phyloP scores from a whole-genome alignment of 192 early-diverging fungal species.

The Coemansia sp. region DNA sequence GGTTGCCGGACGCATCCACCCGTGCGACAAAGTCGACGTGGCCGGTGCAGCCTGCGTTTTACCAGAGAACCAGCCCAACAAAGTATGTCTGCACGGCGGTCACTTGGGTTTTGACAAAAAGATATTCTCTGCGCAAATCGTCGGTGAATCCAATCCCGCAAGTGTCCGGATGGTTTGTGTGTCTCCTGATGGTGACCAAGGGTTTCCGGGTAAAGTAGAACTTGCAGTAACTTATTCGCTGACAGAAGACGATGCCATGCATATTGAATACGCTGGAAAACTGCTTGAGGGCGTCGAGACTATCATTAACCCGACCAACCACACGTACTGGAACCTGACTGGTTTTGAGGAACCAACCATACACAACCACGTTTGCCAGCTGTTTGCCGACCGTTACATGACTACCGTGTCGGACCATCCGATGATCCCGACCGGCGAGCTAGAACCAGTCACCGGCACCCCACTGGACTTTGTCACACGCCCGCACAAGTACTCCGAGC shows the following conservation, averaged over 20 bases:
- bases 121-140: slow-evolving; percentile 57
- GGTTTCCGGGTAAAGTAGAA: slow-evolving; percentile 72
- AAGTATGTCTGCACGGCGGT: slow-evolving; percentile 79
- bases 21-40: slow-evolving; percentile 61
- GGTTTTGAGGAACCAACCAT: slow-evolving; percentile 61
- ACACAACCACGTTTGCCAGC: slow-evolving; percentile 57
- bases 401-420: slow-evolving; percentile 56
- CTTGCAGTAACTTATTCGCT: slow-evolving; percentile 63
- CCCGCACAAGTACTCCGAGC: slow-evolving; percentile 57
- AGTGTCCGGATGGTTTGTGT: slow-evolving; percentile 59
- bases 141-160: slow-evolving; percentile 44
- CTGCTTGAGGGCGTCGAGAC: slow-evolving; percentile 55
- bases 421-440: slow-evolving; percentile 72
- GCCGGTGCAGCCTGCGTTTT: slow-evolving; percentile 59
- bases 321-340: slow-evolving; percentile 86
- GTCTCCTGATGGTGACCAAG: slow-evolving; percentile 75
- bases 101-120: slow-evolving; percentile 69
- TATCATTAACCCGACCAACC: slow-evolving; percentile 78
- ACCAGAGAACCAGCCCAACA: slow-evolving; percentile 70
- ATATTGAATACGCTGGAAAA: slow-evolving; percentile 56
- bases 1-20: slow-evolving; percentile 63
- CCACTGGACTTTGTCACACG: slow-evolving; percentile 60
- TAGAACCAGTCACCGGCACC: slow-evolving; percentile 42
- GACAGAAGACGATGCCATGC: slow-evolving; percentile 53
- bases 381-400: slow-evolving; percentile 54